phyloP scores from a whole-genome alignment of 1,284 basidiomycete genomes.

The Coniferiporia sulphurascens region DNA sequence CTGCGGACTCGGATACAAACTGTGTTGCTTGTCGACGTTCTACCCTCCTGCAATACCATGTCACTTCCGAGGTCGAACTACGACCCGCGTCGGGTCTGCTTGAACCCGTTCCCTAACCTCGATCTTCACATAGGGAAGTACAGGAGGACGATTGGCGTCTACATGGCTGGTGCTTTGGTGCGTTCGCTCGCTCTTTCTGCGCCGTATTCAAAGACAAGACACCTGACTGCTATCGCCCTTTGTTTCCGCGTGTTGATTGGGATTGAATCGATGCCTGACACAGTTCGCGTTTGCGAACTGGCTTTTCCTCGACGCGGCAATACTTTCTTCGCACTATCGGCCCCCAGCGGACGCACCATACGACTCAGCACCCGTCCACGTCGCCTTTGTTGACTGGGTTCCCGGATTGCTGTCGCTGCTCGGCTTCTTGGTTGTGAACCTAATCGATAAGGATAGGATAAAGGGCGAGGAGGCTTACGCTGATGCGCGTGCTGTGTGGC shows the following conservation, averaged over 20 bases:
- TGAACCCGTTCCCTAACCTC: conserved; percentile 67
- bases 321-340: conserved; percentile 81
- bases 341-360: conserved; percentile 66
- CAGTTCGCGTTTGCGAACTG: conserved; percentile 93
- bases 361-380: conserved; percentile 76
- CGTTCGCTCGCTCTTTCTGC: conserved; percentile 30
- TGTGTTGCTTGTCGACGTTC: not conserved
- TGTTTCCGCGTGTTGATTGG: conserved; percentile 13
- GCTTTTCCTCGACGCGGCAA: conserved; percentile 93
- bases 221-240: conserved; percentile 3
- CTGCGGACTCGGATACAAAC: not conserved
- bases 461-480: conserved; percentile 78
- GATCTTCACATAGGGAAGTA: conserved; percentile 50
- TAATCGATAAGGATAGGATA: conserved; percentile 93
- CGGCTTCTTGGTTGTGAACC: conserved; percentile 89
- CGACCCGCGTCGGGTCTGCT: conserved; percentile 82
- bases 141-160: conserved; percentile 82
- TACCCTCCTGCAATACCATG: conserved; percentile 36
- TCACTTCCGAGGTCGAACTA: conserved; percentile 73
- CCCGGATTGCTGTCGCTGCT: conserved; percentile 92
- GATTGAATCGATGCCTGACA: not conserved
- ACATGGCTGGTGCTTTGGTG: conserved; percentile 87
- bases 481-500: conserved; percentile 82
- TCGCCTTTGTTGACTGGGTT: conserved; percentile 92
- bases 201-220: not conserved